Conservation (phyloP, 805 yeast species). For the Lipomyces lipofer region DNA sequence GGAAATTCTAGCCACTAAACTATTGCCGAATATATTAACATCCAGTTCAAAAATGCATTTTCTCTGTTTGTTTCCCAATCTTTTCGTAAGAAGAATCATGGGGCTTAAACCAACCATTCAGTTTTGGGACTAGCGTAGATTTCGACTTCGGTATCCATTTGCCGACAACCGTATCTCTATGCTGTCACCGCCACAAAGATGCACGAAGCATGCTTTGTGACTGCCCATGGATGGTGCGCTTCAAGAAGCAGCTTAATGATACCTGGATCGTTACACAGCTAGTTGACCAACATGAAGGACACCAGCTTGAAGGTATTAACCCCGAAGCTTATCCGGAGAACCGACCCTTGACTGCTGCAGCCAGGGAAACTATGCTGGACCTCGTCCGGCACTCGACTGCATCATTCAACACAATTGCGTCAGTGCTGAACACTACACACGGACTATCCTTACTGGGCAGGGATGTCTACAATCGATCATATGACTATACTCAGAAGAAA, state of each 20-base stretch:
- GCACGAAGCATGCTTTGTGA: background rate
- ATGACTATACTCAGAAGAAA: background rate
- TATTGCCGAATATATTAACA: slow-evolving; percentile 34
- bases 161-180: too few relatives aligned
- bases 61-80: too few relatives aligned
- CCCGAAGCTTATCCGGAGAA: background rate
- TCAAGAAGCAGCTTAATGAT: background rate
- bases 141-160: too few relatives aligned
- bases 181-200: background rate
- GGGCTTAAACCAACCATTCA: too few relatives aligned
- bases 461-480: background rate
- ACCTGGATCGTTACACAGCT: background rate
- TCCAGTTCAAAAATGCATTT: background rate
- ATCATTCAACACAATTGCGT: background rate
- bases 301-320: background rate
- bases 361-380: background rate
- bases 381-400: background rate
- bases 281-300: background rate
- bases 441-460: background rate
- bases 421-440: background rate
- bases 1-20: slow-evolving; percentile 41
- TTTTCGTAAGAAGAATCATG: too few relatives aligned
- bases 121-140: too few relatives aligned
- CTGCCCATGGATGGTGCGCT: background rate
- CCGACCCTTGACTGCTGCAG: background rate